These are phyloP conservation scores for Neospora caninum DNA, from an alignment of 169 alveolate species.

Conservation along the genomic window DNA sequence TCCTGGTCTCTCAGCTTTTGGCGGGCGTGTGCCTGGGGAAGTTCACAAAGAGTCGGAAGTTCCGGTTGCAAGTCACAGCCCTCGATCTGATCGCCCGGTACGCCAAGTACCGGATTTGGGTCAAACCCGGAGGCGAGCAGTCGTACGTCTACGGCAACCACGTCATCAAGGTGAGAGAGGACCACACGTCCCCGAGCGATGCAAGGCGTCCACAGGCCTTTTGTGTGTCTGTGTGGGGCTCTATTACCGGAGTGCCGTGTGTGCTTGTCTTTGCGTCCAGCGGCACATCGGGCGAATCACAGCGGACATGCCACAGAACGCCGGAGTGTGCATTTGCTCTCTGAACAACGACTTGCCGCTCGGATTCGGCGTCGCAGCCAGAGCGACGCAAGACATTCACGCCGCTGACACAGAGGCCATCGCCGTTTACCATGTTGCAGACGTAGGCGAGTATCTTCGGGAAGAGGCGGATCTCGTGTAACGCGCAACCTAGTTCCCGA, in stretches of 20 bases:
- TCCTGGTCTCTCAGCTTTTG: conserved; percentile 43
- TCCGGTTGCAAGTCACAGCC: conserved; percentile 90
- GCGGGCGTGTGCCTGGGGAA: conserved; percentile 93
- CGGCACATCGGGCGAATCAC: conserved; percentile 87
- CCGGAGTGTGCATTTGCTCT: conserved; percentile 68
- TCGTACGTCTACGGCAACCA: conserved; percentile 93
- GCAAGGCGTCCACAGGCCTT: background rate
- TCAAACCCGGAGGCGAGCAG: conserved; percentile 93
- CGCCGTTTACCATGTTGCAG: conserved; percentile 86
- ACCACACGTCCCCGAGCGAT: background rate
- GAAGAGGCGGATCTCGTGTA: conserved; percentile 88
- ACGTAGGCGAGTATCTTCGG: conserved; percentile 94
- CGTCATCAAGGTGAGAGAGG: conserved; percentile 81
- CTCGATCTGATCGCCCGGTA: conserved; percentile 90
- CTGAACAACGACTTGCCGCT: conserved; percentile 72
- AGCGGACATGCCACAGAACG: conserved; percentile 69
- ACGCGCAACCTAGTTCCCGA: background rate
- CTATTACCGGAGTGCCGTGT: background rate
- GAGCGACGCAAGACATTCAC: conserved; percentile 87
- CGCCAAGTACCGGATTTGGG: conserved; percentile 92
- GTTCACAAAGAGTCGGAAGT: conserved; percentile 90
- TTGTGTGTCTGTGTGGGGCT: background rate
- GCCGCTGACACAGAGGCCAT: conserved; percentile 86
- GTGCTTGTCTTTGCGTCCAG: conserved; percentile 15
- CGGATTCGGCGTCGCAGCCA: conserved; percentile 94